A percentile compares a stretch with the other conserved stretches of the same genome.
These are phyloP conservation scores for Tritrichomonas foetus DNA, from an alignment of 208 protist genomes.

Conservation along the genomic window DNA sequence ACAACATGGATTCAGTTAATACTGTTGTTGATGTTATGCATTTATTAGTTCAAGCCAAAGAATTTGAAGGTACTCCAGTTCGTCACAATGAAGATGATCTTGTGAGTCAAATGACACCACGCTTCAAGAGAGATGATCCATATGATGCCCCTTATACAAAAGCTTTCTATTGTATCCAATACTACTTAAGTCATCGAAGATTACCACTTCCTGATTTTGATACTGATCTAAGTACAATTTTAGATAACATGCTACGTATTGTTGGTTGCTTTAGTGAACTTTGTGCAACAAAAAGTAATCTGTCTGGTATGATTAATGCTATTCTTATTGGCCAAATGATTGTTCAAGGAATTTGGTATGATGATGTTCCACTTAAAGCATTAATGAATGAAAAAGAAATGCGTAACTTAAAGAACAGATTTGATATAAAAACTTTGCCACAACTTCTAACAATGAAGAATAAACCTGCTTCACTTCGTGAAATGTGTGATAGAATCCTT, in stretches of 20 bases:
- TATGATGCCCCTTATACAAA: constrained; percentile 86
- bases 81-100: constrained; percentile 97
- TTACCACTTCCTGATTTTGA: constrained; percentile 94
- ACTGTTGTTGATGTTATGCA: neutral
- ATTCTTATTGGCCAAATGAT: constrained; percentile 2
- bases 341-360: neutral
- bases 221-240: constrained; percentile 88
- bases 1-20: neutral
- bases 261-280: neutral
- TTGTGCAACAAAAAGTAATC: neutral
- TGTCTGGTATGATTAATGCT: neutral
- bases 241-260: constrained; percentile 92
- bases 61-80: constrained; percentile 79
- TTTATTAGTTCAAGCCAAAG: constrained; percentile 67
- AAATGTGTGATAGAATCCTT: neutral
- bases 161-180: constrained; percentile 89
- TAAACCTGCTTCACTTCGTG: neutral
- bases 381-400: neutral
- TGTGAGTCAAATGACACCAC: constrained; percentile 71
- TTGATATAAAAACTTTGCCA: neutral
- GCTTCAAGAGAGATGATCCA: constrained; percentile 63
- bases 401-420: neutral
- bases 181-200: constrained; percentile 76
- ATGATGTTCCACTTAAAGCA: neutral
- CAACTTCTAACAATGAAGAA: neutral